These are phyloP conservation scores for Yamadazyma insecticola DNA, from an alignment of 805 yeast species.

Conservation along the genomic window DNA sequence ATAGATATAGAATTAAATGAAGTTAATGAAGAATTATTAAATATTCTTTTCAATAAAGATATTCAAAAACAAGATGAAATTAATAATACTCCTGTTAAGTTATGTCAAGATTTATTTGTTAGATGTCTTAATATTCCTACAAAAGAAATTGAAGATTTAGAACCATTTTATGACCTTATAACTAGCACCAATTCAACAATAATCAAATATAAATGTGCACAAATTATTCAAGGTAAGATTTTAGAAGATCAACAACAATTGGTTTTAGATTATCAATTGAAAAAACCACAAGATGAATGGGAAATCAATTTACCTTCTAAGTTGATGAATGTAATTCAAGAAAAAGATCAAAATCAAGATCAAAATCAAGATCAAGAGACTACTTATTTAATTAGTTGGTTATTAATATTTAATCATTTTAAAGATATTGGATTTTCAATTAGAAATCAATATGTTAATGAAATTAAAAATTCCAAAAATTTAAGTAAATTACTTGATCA, in stretches of 20 bases:
- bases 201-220: conserved; percentile 42
- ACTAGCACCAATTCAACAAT: conserved; percentile 11
- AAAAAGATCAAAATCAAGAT: conserved; percentile 25
- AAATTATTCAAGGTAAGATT: conserved; percentile 37
- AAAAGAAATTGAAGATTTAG: conserved; percentile 6
- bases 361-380: conserved; percentile 12
- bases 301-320: conserved; percentile 32
- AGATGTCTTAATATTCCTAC: conserved; percentile 17
- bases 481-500: conserved; percentile 49
- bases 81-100: conserved; percentile 25
- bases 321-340: conserved; percentile 36
- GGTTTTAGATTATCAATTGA: conserved; percentile 59
- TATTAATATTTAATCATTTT: conserved; percentile 56
- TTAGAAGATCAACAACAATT: conserved; percentile 49
- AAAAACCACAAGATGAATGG: conserved; percentile 30
- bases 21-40: conserved; percentile 40
- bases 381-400: conserved; percentile 66
- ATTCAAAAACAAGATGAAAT: no score
- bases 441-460: conserved; percentile 55
- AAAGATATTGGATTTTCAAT: conserved; percentile 60
- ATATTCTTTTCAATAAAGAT: conserved; percentile 30
- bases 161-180: conserved; percentile 32
- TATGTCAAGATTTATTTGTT: conserved; percentile 33
- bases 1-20: conserved; percentile 13
- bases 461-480: conserved; percentile 44